These are phyloP conservation scores for Hanseniaspora pseudoguilliermondii DNA, from an alignment of 805 yeast genomes.

Conservation along the genomic window DNA sequence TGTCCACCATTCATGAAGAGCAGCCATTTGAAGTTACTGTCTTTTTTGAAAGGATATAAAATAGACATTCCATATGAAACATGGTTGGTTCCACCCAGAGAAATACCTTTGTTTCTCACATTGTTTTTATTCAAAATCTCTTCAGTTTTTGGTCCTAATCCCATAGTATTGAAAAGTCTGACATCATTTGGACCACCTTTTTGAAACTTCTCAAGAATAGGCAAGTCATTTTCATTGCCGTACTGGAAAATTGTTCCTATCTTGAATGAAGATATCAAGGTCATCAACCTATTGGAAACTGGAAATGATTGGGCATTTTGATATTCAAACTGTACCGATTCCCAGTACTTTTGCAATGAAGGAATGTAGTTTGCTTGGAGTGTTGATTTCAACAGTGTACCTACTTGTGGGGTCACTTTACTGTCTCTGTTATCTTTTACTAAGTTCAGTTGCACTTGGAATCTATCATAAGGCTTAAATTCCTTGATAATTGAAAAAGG, in stretches of 20 bases:
- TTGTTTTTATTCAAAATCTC: not conserved
- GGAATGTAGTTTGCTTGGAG: slow-evolving; percentile 11
- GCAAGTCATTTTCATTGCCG: slow-evolving; percentile 23
- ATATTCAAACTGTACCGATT: slow-evolving; percentile 7
- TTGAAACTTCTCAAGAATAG: slow-evolving; percentile 67
- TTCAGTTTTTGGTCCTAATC: slow-evolving; percentile 43
- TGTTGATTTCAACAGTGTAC: slow-evolving; percentile 27
- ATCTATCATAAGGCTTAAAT: slow-evolving; percentile 3
- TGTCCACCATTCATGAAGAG: slow-evolving; percentile 56
- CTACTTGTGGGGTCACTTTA: slow-evolving; percentile 35
- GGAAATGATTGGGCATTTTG: slow-evolving; percentile 5
- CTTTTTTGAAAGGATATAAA: slow-evolving; percentile 44
- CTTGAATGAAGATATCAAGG: slow-evolving; percentile 3
- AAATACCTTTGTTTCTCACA: slow-evolving; percentile 32
- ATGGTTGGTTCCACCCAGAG: slow-evolving; percentile 56
- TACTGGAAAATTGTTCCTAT: slow-evolving; percentile 9
- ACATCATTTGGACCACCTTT: slow-evolving; percentile 69
- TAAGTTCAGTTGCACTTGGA: slow-evolving; percentile 11
- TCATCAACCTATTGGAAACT: slow-evolving; percentile 1
- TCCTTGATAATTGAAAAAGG: slow-evolving; percentile 6
- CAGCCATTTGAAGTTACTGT: slow-evolving; percentile 49
- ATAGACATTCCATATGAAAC: slow-evolving; percentile 45
- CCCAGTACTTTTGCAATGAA: slow-evolving; percentile 4
- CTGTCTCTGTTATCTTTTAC: slow-evolving; percentile 33
- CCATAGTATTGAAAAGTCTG: slow-evolving; percentile 54